A percentile compares a stretch with the other conserved stretches of the same genome.
These are phyloP conservation scores for Xylaria sp. DNA, from an alignment of 2,329 filamentous ascomycete genomes.

Conservation along the genomic window DNA sequence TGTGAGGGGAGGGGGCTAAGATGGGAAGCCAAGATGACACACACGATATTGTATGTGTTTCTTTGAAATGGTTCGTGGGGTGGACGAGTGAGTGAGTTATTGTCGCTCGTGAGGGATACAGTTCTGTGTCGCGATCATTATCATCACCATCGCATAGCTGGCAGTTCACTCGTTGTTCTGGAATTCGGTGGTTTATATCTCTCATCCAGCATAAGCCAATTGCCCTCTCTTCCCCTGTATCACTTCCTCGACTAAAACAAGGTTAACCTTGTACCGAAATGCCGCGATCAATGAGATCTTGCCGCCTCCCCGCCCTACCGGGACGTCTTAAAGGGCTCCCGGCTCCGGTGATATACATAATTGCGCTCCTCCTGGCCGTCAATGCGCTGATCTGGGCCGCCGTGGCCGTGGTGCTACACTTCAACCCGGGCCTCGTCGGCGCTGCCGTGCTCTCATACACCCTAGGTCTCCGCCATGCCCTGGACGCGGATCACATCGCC, in stretches of 20 bases:
- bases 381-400: slow-evolving; percentile 63
- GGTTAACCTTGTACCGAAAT: slow-evolving; percentile 1
- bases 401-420: slow-evolving; percentile 58
- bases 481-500: slow-evolving; percentile 88
- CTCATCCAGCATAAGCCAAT: background rate
- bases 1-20: slow-evolving; percentile 12
- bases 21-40: background rate
- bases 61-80: background rate
- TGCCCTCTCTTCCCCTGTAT: background rate
- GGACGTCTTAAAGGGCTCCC: slow-evolving; percentile 39
- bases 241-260: background rate
- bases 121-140: background rate
- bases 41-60: background rate
- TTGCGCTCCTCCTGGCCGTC: slow-evolving; percentile 53
- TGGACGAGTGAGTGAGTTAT: too few relatives aligned
- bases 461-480: slow-evolving; percentile 88
- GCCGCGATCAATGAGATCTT: slow-evolving; percentile 2
- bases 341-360: slow-evolving; percentile 51
- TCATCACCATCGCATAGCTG: too few relatives aligned
- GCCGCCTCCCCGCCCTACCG: slow-evolving; percentile 22
- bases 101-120: background rate
- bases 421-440: slow-evolving; percentile 69
- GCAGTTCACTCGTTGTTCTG: background rate
- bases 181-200: background rate
- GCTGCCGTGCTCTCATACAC: slow-evolving; percentile 87